Evolutionary conservation across 257 asterid genomes (phyloP), one percentile per base, ranked within the genome.

Genomic region (Thymus mandschuricus): DNA sequence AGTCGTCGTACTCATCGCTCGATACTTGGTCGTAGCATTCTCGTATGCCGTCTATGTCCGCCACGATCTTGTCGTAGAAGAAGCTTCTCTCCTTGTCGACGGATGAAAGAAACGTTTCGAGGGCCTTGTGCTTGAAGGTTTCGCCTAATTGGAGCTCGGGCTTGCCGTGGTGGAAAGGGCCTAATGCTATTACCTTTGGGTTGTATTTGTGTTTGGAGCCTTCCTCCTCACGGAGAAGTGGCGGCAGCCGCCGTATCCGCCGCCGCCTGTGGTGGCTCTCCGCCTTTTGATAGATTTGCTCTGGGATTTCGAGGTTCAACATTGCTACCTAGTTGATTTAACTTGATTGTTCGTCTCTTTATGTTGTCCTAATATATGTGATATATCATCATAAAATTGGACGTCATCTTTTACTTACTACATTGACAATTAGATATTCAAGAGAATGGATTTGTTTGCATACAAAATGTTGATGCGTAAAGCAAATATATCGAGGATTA

Each of bases 151-250:
- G 65, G 48, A 60, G 65, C 1, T 13, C 3, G 30, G 65, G 48
- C 11, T 60, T 60, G 48, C 65, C 48, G 31, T 60, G 65, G 65
- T 60, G 65, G 65, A 60, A 34, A 7, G 65, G 65, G 48, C 65
- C 65, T 3, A 60, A 60, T 6, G 65, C 35, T 30, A 60, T 60
- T 34, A 60, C 10, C 45, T 33, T 60, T 2, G 65, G 65, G 1
- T 12, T 45, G 65, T 60, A 60, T 5, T 60, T 60, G 65, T 60
- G 48, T 13, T 7, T 35, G 65, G 12, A 34, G 12, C 28, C 45
- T 15, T 59, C 45, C 10, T 34, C 28, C 11, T 59, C 45, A 2
- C 45, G 48, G 10, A 34, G 46, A 8, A 35, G 10, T 27, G 30
- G 1, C 48, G 46, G 65, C 11, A 60, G 46, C 11, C 65, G 48